phyloP scores from a whole-genome alignment of 345 rosid species.

The Heritiera littoralis region DNA sequence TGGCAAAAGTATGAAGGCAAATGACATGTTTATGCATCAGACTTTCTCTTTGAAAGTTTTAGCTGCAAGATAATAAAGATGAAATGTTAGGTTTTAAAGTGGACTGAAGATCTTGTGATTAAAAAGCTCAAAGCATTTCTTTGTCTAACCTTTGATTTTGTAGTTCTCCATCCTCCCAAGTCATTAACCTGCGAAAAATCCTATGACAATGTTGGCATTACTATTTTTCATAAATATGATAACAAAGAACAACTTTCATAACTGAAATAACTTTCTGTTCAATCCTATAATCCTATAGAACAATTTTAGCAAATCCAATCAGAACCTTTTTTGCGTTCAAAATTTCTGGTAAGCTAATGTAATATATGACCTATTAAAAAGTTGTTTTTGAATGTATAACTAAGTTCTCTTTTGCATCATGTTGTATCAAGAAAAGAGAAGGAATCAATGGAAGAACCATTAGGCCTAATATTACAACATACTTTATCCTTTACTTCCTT shows the following conservation, averaged over 20 bases:
- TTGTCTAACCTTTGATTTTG: slow-evolving; percentile 65
- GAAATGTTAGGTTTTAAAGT: neutral
- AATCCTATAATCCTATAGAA: too few species aligned
- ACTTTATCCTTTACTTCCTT: slow-evolving; percentile 37
- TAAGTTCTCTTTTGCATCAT: neutral
- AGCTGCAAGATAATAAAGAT: slow-evolving; percentile 40
- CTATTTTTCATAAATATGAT: too few species aligned
- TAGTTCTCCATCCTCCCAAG: slow-evolving; percentile 81
- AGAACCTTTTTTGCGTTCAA: neutral
- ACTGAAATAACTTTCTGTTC: too few species aligned
- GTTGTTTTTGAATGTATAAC: too few species aligned
- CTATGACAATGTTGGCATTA: slow-evolving; percentile 26
- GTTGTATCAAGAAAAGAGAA: neutral
- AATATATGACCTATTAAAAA: neutral
- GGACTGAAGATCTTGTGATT: neutral
- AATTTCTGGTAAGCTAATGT: neutral
- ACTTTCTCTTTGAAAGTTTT: slow-evolving; percentile 50
- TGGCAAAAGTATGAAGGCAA: slow-evolving; percentile 14
- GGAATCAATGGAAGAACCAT: neutral
- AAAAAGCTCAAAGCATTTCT: neutral
- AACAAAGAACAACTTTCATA: too few species aligned
- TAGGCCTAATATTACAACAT: slow-evolving; percentile 19
- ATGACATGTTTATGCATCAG: neutral
- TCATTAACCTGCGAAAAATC: slow-evolving; percentile 24
- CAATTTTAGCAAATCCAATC: too few species aligned